Evolutionary conservation across 345 rosid genomes (phyloP).

Genomic region (Eucalyptus microcorys): DNA sequence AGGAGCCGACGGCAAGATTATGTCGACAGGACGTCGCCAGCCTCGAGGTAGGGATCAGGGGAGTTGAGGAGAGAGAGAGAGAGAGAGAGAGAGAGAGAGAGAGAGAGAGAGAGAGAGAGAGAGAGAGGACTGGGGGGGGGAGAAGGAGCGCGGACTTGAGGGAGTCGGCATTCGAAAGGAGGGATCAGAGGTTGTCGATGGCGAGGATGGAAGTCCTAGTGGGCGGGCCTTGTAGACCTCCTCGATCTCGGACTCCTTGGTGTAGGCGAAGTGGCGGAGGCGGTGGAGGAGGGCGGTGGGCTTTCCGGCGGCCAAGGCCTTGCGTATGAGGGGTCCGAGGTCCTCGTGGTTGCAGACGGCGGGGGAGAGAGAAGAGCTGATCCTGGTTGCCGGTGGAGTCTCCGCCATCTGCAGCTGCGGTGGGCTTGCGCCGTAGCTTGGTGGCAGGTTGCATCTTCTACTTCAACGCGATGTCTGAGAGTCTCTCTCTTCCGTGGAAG

Average conservation of each 20-base stretch:
- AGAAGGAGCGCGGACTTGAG: constrained; percentile 77
- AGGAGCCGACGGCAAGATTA: constrained; percentile 40
- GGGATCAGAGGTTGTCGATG: constrained; percentile 91
- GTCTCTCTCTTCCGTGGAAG: neutral
- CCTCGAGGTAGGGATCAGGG: constrained; percentile 63
- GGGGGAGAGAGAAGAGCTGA: constrained; percentile 58
- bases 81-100: constrained; percentile 66
- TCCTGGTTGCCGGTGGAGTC: constrained; percentile 73
- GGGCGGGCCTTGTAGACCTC: constrained; percentile 93
- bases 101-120: constrained; percentile 71
- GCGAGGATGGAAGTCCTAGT: constrained; percentile 85
- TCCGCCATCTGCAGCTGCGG: constrained; percentile 24
- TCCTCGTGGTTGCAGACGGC: constrained; percentile 86
- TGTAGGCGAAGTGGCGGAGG: constrained; percentile 69
- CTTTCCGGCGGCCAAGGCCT: constrained; percentile 64
- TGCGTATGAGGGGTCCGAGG: constrained; percentile 72
- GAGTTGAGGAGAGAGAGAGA: constrained; percentile 48
- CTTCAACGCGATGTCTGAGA: neutral
- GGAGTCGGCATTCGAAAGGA: constrained; percentile 81
- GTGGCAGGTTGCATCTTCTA: constrained; percentile 40
- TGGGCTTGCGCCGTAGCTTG: constrained; percentile 64
- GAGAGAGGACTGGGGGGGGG: constrained; percentile 60
- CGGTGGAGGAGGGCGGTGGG: constrained; percentile 81
- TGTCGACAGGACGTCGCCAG: constrained; percentile 50
- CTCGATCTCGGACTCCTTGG: constrained; percentile 87